A percentile compares a stretch with the other conserved stretches of the same genome.
phyloP scores from a whole-genome alignment of 139 green algal genomes.

The Spirogloea muscicola region DNA sequence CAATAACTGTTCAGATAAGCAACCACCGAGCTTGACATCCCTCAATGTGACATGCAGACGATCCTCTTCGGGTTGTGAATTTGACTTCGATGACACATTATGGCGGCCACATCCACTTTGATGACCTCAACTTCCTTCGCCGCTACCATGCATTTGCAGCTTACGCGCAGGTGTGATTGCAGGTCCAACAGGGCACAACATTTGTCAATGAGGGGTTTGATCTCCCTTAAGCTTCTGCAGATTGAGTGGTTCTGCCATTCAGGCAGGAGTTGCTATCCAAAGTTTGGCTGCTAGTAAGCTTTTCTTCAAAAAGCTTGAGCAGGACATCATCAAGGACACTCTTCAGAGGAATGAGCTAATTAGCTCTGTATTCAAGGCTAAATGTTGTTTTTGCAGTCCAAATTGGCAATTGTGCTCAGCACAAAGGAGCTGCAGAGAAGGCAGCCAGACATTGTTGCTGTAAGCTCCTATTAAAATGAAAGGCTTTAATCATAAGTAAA shows the following conservation, averaged over 20 bases:
- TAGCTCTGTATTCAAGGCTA: too few relatives aligned
- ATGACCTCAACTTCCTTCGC: constrained; percentile 23
- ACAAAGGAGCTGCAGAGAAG: constrained; percentile 34
- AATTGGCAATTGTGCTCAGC: constrained; percentile 29
- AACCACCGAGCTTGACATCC: too few relatives aligned
- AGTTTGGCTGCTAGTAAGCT: too few relatives aligned
- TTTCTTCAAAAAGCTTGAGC: too few relatives aligned
- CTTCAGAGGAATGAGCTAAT: too few relatives aligned
- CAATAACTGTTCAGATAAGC: too few relatives aligned
- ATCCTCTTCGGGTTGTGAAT: constrained; percentile 36
- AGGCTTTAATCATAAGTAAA: too few relatives aligned
- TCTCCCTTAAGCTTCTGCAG: background rate
- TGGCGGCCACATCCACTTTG: constrained; percentile 23
- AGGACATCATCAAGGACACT: too few relatives aligned
- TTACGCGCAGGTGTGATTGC: constrained; percentile 18
- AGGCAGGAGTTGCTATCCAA: too few relatives aligned
- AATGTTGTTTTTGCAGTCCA: constrained; percentile 19
- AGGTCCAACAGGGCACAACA: background rate
- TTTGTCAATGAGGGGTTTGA: background rate
- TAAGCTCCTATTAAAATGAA: background rate
- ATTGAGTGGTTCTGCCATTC: background rate
- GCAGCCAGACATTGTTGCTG: constrained; percentile 5
- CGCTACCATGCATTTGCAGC: constrained; percentile 23
- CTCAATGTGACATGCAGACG: too few relatives aligned
- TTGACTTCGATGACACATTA: constrained; percentile 31